phyloP scores from a whole-genome alignment of 805 yeast genomes.

The Saccharomycopsis sp. region DNA sequence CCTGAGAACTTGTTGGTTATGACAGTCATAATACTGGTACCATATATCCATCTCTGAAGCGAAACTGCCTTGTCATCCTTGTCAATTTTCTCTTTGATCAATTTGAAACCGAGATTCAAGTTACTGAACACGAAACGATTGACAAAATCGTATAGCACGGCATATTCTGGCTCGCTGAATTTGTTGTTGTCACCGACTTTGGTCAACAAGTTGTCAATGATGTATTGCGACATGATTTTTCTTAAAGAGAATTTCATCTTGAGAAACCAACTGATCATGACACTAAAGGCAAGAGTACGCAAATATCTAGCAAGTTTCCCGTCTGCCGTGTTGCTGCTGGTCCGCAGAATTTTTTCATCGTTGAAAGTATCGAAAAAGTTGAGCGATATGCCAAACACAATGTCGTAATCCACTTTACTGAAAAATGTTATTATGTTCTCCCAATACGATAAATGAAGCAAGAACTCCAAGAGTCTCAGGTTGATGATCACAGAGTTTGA shows the following conservation, averaged over 20 bases:
- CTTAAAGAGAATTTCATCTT: slow-evolving; percentile 55
- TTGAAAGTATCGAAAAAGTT: slow-evolving; percentile 67
- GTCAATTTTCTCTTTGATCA: slow-evolving; percentile 18
- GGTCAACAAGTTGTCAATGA: slow-evolving; percentile 46
- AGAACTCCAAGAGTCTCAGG: slow-evolving; percentile 62
- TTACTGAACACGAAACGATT: slow-evolving; percentile 61
- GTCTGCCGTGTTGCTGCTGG: slow-evolving; percentile 21
- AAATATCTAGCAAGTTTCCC: slow-evolving; percentile 53
- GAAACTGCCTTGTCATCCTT: slow-evolving; percentile 23
- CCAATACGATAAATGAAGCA: slow-evolving; percentile 59
- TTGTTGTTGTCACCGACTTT: slow-evolving; percentile 33
- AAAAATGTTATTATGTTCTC: slow-evolving; percentile 47
- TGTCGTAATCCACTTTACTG: slow-evolving; percentile 55
- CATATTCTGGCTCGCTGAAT: slow-evolving; percentile 38
- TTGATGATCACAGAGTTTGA: slow-evolving; percentile 60
- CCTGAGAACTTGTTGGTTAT: slow-evolving; percentile 49
- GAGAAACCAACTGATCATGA: slow-evolving; percentile 66
- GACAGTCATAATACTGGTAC: slow-evolving; percentile 49
- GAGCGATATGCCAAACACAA: slow-evolving; percentile 75
- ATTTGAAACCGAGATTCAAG: slow-evolving; percentile 40
- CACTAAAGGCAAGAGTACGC: slow-evolving; percentile 55
- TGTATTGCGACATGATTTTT: slow-evolving; percentile 51
- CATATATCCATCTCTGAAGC: slow-evolving; percentile 52
- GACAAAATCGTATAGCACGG: slow-evolving; percentile 63
- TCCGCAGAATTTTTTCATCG: slow-evolving; percentile 30